Conservation (phyloP, 805 yeast species). For the Wickerhamomyces pijperi region DNA sequence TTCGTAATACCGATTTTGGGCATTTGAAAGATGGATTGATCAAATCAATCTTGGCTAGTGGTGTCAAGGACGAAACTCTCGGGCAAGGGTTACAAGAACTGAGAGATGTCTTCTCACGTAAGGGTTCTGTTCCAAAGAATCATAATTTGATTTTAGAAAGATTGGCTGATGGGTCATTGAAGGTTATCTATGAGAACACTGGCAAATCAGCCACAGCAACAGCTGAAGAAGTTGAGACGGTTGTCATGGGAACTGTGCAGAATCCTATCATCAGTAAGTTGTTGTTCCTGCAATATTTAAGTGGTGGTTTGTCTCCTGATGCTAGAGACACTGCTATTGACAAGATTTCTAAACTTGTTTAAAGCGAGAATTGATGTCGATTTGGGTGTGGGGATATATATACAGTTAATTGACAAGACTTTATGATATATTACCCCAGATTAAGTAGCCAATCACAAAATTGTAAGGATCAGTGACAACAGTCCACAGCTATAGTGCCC, state of each 20-base stretch:
- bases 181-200: constrained; percentile 30
- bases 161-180: constrained; percentile 33
- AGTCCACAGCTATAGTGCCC: too few relatives aligned
- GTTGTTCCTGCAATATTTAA: constrained; percentile 66
- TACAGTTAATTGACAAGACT: too few relatives aligned
- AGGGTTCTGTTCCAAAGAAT: constrained; percentile 68
- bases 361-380: too few relatives aligned
- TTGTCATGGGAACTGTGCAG: constrained; percentile 44
- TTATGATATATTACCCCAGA: too few relatives aligned
- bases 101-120: constrained; percentile 47
- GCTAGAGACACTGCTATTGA: constrained; percentile 34
- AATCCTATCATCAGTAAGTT: constrained; percentile 55
- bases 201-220: constrained; percentile 10
- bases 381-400: too few relatives aligned
- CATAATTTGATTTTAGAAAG: constrained; percentile 54
- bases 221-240: too few relatives aligned
- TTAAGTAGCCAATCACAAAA: too few relatives aligned
- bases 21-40: constrained; percentile 86
- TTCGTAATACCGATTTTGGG: constrained; percentile 81
- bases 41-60: constrained; percentile 63
- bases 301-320: constrained; percentile 60
- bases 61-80: constrained; percentile 33
- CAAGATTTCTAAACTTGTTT: constrained; percentile 20
- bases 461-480: too few relatives aligned
- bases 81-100: constrained; percentile 60